Percentiles rank a stretch among this genome's conserved stretches.
Conservation (phyloP, 176 grass and related monocot genomes). For the Hsuehochloa calcarea region DNA sequence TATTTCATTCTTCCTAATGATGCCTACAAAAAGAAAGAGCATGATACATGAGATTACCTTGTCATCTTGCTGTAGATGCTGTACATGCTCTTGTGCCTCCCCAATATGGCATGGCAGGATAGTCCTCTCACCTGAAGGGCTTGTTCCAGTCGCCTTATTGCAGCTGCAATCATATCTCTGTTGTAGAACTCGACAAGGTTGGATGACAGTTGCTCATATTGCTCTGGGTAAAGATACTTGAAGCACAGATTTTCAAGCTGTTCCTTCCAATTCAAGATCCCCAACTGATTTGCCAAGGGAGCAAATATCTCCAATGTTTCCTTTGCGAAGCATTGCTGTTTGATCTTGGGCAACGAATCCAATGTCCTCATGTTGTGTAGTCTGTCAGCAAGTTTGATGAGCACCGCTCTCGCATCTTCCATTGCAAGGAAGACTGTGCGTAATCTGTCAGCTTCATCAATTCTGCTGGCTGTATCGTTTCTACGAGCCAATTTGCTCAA, state of each 20-base stretch:
- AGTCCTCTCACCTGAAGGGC: constrained; percentile 64
- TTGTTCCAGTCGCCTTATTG: constrained; percentile 56
- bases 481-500: constrained; percentile 82
- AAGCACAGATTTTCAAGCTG: constrained; percentile 82
- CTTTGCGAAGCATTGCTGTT: constrained; percentile 67
- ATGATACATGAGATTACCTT: constrained; percentile 39
- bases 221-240: constrained; percentile 62
- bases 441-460: constrained; percentile 65
- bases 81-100: constrained; percentile 78
- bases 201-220: constrained; percentile 56
- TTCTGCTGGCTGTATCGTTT: constrained; percentile 69
- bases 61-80: constrained; percentile 86
- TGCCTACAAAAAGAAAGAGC: neutral
- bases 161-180: constrained; percentile 64
- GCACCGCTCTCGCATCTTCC: constrained; percentile 70
- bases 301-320: constrained; percentile 80
- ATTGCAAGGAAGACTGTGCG: constrained; percentile 72
- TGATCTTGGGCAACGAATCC: constrained; percentile 54
- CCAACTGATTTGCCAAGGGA: constrained; percentile 63
- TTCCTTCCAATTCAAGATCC: constrained; percentile 76
- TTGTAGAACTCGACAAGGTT: constrained; percentile 55
- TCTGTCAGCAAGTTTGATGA: constrained; percentile 75
- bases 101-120: constrained; percentile 56
- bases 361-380: constrained; percentile 75
- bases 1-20: neutral